These are phyloP conservation scores for Pulveroboletus frians DNA, from an alignment of 768 basidiomycete species.

Conservation along the genomic window DNA sequence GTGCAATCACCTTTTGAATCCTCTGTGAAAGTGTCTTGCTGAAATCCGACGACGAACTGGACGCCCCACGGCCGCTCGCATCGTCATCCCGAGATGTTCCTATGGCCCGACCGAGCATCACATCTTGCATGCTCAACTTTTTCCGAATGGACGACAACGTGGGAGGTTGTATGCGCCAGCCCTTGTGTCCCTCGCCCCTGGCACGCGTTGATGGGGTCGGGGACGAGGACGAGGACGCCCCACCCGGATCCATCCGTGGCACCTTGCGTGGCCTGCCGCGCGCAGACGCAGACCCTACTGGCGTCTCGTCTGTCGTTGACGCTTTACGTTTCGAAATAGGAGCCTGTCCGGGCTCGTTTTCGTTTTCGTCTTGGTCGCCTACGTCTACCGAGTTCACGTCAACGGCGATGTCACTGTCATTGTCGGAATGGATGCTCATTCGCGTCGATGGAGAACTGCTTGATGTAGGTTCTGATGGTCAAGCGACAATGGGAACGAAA, in stretches of 20 bases:
- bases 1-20: slow-evolving; percentile 1
- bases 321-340: slow-evolving; percentile 28
- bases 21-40: slow-evolving; percentile 13
- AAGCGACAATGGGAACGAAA: background rate
- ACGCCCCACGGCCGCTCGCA: slow-evolving; percentile 1
- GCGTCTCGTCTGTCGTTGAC: slow-evolving; percentile 2
- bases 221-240: background rate
- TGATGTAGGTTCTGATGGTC: slow-evolving; percentile 16
- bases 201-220: background rate
- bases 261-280: slow-evolving; percentile 14
- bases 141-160: background rate
- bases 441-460: slow-evolving; percentile 17
- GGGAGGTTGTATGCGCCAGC: slow-evolving; percentile 7
- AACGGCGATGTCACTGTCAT: slow-evolving; percentile 6
- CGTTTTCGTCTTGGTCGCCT: slow-evolving; percentile 19
- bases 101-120: background rate
- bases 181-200: background rate
- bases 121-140: background rate
- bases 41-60: slow-evolving; percentile 16
- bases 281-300: background rate
- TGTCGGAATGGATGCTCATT: slow-evolving; percentile 11
- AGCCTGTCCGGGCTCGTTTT: slow-evolving; percentile 12
- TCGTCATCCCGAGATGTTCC: background rate
- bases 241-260: slow-evolving; percentile 15
- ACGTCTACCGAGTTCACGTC: slow-evolving; percentile 13